These are phyloP conservation scores for Escovopsis sp. DNA, from an alignment of 2,329 filamentous ascomycete genomes.

Conservation along the genomic window DNA sequence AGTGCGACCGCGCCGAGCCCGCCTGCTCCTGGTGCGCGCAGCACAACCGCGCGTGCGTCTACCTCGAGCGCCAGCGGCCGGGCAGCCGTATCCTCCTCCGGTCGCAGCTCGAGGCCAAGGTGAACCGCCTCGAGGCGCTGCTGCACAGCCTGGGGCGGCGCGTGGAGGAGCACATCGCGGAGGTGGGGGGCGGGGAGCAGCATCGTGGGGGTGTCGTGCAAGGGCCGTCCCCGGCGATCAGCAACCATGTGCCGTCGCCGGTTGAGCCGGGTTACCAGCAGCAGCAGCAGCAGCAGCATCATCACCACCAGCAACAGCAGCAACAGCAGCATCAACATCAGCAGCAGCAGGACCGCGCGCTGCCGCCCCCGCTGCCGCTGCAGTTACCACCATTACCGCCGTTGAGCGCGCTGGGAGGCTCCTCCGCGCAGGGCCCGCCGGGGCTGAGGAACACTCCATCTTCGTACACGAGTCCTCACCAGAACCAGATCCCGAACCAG, in stretches of 20 bases:
- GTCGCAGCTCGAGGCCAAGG: slow-evolving; percentile 41
- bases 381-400: slow-evolving; percentile 1
- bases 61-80: slow-evolving; percentile 56
- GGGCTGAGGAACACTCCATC: too few relatives aligned
- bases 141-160: slow-evolving; percentile 26
- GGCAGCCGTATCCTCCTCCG: slow-evolving; percentile 47
- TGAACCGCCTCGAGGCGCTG: slow-evolving; percentile 34
- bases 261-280: too few relatives aligned
- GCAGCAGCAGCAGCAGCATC: too few relatives aligned
- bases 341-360: slow-evolving; percentile 6
- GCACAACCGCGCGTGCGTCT: slow-evolving; percentile 51
- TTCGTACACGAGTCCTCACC: too few relatives aligned
- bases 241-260: slow-evolving; percentile 19
- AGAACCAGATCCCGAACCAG: too few relatives aligned
- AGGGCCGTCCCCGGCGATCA: slow-evolving; percentile 18
- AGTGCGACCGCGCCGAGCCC: slow-evolving; percentile 37
- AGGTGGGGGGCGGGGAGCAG: slow-evolving; percentile 20
- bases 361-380: neutral
- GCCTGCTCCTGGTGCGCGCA: slow-evolving; percentile 58
- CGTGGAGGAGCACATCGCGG: slow-evolving; percentile 26
- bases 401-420: slow-evolving; percentile 1
- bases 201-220: slow-evolving; percentile 8
- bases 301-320: too few relatives aligned
- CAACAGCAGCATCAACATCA: too few relatives aligned
- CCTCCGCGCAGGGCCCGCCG: too few relatives aligned